Percentiles rank a stretch among this genome's conserved stretches.
Evolutionary conservation across 2,329 filamentous ascomycete genomes (phyloP).

Genomic region (Coniochaeta ligniaria): DNA sequence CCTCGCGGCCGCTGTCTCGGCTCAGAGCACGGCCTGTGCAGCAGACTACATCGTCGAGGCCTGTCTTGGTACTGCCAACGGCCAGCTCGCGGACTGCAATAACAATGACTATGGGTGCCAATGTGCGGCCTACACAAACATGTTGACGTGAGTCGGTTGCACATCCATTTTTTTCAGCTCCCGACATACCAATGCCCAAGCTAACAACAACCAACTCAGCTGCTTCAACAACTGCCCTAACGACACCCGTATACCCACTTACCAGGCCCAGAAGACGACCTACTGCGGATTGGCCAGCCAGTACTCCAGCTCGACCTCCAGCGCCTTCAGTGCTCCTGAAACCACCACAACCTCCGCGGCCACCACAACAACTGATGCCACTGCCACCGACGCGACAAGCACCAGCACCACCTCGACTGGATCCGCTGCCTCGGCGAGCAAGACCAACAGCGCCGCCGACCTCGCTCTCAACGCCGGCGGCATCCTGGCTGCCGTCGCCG

Average conservation of each 20-base stretch:
- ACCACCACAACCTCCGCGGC: slow-evolving; percentile 14
- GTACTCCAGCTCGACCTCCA: slow-evolving; percentile 25
- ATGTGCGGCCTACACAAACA: slow-evolving; percentile 33
- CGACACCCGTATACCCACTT: slow-evolving; percentile 28
- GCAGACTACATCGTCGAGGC: slow-evolving; percentile 40
- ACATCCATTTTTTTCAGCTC: neutral
- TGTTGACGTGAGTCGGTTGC: slow-evolving; percentile 33
- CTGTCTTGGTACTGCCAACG: slow-evolving; percentile 32
- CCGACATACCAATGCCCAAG: neutral
- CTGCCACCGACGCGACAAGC: slow-evolving; percentile 8
- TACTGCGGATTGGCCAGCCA: slow-evolving; percentile 39
- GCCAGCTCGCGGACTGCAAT: slow-evolving; percentile 30
- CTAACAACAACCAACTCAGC: slow-evolving; percentile 15
- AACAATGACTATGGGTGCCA: slow-evolving; percentile 37
- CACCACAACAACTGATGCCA: slow-evolving; percentile 12
- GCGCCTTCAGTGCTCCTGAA: slow-evolving; percentile 17
- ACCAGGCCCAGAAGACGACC: slow-evolving; percentile 29
- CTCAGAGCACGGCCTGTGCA: slow-evolving; percentile 26
- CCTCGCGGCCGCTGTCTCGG: slow-evolving; percentile 26
- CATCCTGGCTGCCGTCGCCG: slow-evolving; percentile 22
- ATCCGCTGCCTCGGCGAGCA: slow-evolving; percentile 6
- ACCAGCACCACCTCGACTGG: slow-evolving; percentile 9
- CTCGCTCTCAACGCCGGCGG: slow-evolving; percentile 20
- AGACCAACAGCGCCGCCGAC: slow-evolving; percentile 16
- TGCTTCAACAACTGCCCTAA: slow-evolving; percentile 53